Base-by-base conservation (phyloP, 164 flowering plant species). In the Annona squamosa region DNA sequence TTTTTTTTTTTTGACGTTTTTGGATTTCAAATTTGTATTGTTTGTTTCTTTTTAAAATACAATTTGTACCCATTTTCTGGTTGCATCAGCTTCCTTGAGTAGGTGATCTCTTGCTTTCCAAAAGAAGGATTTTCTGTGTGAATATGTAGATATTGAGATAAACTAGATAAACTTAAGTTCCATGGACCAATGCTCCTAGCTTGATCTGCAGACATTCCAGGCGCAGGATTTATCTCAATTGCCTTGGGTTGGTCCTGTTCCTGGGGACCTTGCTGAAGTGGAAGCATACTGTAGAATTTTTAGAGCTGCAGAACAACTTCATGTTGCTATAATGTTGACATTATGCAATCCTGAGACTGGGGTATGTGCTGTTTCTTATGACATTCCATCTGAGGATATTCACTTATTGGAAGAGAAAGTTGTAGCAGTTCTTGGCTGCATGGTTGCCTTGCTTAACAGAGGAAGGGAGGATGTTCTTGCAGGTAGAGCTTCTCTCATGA, bases 231-330 rank as follows among this genome's bases (percentile, higher is more conserved):
- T 76, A 63, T 80, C 89, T 42, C 88, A 87, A 69, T 75, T 79
- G 67, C 90, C 86, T 67, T 87, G 94, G 93, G 77, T 87, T 71
- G 98, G 98, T 76, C 99, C 99, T 47, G 84, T 95, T 82, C 99
- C 99, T 56, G 99, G 99, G 57, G 98, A 95, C 79, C 89, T 95
- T 73, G 98, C 99, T 1, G 99, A 95, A 80, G 84, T 95, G 67
- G 99, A 95, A 84, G 99, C 98, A 37, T 95, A 91, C 74, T 95
- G 99, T 80, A 86, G 99, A 85, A 95, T 95, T 48, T 91, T 95
- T 75, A 80, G 99, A 81, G 87, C 94, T 72, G 91, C 97, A 17
- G 99, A 95, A 74, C 79, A 84, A 74, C 91, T 95, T 78, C 93
- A 95, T 81, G 73, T 80, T 73, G 88, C 90, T 65, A 69, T 91